These are phyloP conservation scores for Helicocarpus griseus DNA, from an alignment of 2,329 filamentous ascomycete species.

Conservation along the genomic window DNA sequence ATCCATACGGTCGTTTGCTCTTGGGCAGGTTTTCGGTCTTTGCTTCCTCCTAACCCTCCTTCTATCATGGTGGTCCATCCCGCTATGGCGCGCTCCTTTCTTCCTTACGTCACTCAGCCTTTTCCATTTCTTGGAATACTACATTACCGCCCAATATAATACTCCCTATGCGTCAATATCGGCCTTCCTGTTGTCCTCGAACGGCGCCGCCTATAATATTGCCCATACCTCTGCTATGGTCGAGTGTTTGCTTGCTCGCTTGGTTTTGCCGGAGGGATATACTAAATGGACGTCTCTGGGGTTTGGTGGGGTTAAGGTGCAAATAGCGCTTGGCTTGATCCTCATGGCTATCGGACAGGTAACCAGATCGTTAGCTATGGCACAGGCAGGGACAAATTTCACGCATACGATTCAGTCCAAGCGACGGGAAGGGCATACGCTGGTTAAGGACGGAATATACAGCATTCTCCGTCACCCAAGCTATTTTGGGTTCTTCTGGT, in stretches of 20 bases:
- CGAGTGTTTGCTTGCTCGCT: constrained; percentile 51
- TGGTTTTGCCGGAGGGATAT: constrained; percentile 30
- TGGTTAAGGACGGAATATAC: constrained; percentile 83
- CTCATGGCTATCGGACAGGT: constrained; percentile 62
- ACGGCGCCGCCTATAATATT: constrained; percentile 74
- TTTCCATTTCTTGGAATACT: constrained; percentile 97
- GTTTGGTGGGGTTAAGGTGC: constrained; percentile 23
- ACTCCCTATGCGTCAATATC: constrained; percentile 59
- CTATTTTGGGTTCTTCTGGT: constrained; percentile 99
- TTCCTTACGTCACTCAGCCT: constrained; percentile 52
- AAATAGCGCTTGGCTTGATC: constrained; percentile 48
- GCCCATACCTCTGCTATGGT: constrained; percentile 66
- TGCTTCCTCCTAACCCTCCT: constrained; percentile 21
- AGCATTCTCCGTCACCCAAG: constrained; percentile 68
- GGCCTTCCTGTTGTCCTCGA: constrained; percentile 74
- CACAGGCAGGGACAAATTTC: constrained; percentile 80
- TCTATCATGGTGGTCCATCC: constrained; percentile 20
- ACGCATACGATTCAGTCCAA: constrained; percentile 72
- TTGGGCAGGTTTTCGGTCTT: constrained; percentile 33
- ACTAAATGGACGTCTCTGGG: constrained; percentile 35
- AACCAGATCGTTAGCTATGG: constrained; percentile 75
- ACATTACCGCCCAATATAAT: constrained; percentile 77
- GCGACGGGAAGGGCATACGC: constrained; percentile 59
- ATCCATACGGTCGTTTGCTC: constrained; percentile 34
- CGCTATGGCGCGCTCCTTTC: constrained; percentile 50